Base-by-base conservation (phyloP, 129 eudicot species). In the Erigeron canadensis region DNA sequence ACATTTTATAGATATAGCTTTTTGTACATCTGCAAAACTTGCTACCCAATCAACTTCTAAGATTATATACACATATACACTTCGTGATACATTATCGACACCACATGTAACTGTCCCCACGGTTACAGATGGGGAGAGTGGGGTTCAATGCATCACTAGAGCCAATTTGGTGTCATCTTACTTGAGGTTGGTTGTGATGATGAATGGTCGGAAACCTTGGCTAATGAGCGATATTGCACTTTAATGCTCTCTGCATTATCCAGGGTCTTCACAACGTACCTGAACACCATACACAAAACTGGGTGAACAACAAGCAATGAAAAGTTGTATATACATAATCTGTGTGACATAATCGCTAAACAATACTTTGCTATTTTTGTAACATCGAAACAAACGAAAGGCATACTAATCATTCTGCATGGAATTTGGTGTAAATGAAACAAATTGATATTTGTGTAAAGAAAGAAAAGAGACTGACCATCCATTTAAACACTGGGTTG, bases 401-500 rank as follows among this genome's bases (percentile, higher is more conserved):
- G 34, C 3, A 3, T 28, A 28, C 34, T 28, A 28, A 28, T 28
- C 34, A 28, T 28, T 28, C 34, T 28, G 34, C 34, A 28, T 28
- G 34, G 34, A 28, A 28, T 28, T 28, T 0, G 34, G 34, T 28
- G 34, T 28, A 28, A 28, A 28, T 28, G 34, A 64, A 4, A 21
- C 8, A 74, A 63, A 64, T 2, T 16, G n/a, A 40, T 4, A 15
- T 41, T 40, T 13, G 60, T 58, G 28, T 17, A 11, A 70, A 72
- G 45, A 43, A 67, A 47, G 61, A 58, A 72, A 57, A n/a, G 45
- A 21, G 50, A 84, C 85, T 75, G 45, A 91, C 96, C 98, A 91
- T 84, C 98, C 98, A 78, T 91, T 91, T 78, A 89, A 84, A 84
- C 98, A 91, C 75, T 91, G 98, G 64, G 93, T 85, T n/a, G 91